phyloP scores from a whole-genome alignment of 176 grass and related monocot genomes.

The Triticum dicoccoides region DNA sequence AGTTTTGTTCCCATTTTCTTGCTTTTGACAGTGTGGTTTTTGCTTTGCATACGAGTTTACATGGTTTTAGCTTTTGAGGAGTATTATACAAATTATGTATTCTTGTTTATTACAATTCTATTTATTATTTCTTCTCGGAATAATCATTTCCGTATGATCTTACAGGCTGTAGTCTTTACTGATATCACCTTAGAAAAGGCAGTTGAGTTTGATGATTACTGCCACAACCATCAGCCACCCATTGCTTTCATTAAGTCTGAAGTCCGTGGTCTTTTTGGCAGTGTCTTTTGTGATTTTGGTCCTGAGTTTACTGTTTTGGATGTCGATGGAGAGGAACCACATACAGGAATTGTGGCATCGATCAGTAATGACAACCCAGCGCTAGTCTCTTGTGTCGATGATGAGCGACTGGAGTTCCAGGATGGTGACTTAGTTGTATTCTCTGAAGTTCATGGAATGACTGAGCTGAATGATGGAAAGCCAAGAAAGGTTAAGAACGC shows the following conservation, averaged over 20 bases:
- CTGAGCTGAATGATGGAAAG: slow-evolving; percentile 89
- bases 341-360: slow-evolving; percentile 84
- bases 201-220: slow-evolving; percentile 75
- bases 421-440: slow-evolving; percentile 84
- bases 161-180: slow-evolving; percentile 85
- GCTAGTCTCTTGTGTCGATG: slow-evolving; percentile 83
- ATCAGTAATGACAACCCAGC: slow-evolving; percentile 86
- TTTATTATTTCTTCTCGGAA: background rate
- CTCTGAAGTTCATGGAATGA: slow-evolving; percentile 85
- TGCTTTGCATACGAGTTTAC: slow-evolving; percentile 1
- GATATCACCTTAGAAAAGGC: slow-evolving; percentile 76
- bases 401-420: slow-evolving; percentile 92
- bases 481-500: slow-evolving; percentile 79
- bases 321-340: slow-evolving; percentile 92
- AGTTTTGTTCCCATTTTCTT: background rate
- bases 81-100: background rate
- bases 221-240: slow-evolving; percentile 74
- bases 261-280: slow-evolving; percentile 80
- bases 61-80: background rate
- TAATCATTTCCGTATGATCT: slow-evolving; percentile 12
- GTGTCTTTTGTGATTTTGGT: slow-evolving; percentile 87
- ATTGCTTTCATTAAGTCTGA: slow-evolving; percentile 92
- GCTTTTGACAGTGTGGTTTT: background rate
- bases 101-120: background rate
- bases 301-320: slow-evolving; percentile 85